A percentile compares a stretch with the other conserved stretches of the same genome.
These are phyloP conservation scores for Trifolium fragiferum DNA, from an alignment of 306 rosid genomes.

Conservation along the genomic window DNA sequence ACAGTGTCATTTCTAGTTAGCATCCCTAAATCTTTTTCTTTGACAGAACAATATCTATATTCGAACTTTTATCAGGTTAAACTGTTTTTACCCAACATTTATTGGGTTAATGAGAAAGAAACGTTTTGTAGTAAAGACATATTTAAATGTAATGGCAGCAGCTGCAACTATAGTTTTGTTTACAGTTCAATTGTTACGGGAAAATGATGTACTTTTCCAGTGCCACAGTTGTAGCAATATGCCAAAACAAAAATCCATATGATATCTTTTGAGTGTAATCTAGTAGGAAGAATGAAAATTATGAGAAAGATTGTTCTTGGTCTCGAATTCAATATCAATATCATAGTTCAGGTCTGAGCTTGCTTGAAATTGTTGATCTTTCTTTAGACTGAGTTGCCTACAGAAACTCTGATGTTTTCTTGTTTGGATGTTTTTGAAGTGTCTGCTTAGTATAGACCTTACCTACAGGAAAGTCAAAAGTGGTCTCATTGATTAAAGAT, in stretches of 20 bases:
- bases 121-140: slow-evolving; percentile 27
- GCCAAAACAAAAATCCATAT: neutral
- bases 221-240: neutral
- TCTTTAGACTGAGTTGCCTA: neutral
- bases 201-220: neutral
- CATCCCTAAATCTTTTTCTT: neutral
- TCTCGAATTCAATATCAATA: neutral
- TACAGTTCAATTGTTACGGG: neutral
- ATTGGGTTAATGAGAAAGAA: slow-evolving; percentile 17
- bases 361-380: neutral
- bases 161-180: neutral
- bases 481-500: too few species aligned
- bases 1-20: slow-evolving; percentile 43
- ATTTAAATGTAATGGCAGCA: slow-evolving; percentile 11
- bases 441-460: neutral
- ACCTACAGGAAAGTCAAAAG: too few species aligned
- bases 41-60: neutral
- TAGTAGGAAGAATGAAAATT: neutral
- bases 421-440: neutral
- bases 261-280: neutral
- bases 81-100: too few species aligned
- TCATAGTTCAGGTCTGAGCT: neutral
- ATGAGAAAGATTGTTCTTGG: neutral
- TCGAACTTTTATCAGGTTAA: neutral
- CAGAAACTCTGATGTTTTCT: neutral